These are phyloP conservation scores for Akanthomyces uredinophilus DNA, from an alignment of 2,329 filamentous ascomycete genomes.

Conservation along the genomic window DNA sequence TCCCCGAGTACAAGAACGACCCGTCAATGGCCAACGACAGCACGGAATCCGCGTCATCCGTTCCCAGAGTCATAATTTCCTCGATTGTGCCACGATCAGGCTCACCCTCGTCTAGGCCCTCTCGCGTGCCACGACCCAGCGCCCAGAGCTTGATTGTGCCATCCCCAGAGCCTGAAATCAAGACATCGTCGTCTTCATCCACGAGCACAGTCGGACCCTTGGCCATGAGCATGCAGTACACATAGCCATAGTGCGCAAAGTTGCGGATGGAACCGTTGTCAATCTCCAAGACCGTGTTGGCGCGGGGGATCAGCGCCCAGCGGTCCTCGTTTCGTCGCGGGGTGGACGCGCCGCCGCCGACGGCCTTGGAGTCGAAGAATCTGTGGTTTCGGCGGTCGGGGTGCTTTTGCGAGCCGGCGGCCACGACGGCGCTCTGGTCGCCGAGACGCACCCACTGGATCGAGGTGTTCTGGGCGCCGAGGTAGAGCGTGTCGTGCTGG, in stretches of 20 bases:
- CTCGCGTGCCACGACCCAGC: conserved; percentile 36
- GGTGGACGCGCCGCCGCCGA: conserved; percentile 68
- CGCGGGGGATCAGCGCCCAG: conserved; percentile 48
- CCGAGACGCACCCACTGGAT: conserved; percentile 87
- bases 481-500: conserved; percentile 74
- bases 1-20: conserved; percentile 87
- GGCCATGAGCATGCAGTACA: conserved; percentile 91
- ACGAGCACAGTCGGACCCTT: conserved; percentile 62
- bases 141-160: conserved; percentile 94
- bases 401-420: conserved; percentile 61
- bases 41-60: conserved; percentile 58
- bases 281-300: conserved; percentile 66
- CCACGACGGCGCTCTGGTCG: conserved; percentile 54
- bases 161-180: conserved; percentile 89
- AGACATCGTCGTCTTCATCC: conserved; percentile 68
- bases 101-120: conserved; percentile 29
- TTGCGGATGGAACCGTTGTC: conserved; percentile 73
- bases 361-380: conserved; percentile 88
- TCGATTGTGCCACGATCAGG: conserved; percentile 55
- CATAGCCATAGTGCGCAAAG: conserved; percentile 92
- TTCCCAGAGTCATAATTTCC: conserved; percentile 61
- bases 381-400: conserved; percentile 73
- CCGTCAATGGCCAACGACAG: conserved; percentile 82
- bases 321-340: conserved; percentile 63
- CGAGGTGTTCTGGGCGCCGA: conserved; percentile 89